phyloP scores from a whole-genome alignment of 1,284 basidiomycete species.

The Apiotrichum veenhuisii region DNA sequence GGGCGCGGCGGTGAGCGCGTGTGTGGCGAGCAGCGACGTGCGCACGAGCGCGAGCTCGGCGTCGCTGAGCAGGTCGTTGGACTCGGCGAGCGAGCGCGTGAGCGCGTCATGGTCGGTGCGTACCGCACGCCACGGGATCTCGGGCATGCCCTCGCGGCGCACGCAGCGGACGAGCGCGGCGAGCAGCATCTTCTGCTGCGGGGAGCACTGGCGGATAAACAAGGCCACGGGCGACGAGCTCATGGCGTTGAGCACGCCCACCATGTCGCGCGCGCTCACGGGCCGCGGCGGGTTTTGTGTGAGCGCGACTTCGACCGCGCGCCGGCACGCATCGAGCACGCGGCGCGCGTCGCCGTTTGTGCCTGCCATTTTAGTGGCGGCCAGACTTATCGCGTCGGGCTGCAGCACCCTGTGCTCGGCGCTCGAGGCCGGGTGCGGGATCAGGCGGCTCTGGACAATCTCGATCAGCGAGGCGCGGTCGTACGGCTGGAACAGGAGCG shows the following conservation, averaged over 20 bases:
- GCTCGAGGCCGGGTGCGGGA: slow-evolving; percentile 52
- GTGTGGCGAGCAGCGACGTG: slow-evolving; percentile 35
- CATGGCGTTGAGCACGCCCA: slow-evolving; percentile 79
- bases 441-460: slow-evolving; percentile 79
- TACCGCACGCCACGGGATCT: slow-evolving; percentile 72
- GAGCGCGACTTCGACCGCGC: slow-evolving; percentile 70
- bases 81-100: slow-evolving; percentile 37
- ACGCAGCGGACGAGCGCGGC: slow-evolving; percentile 79
- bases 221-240: slow-evolving; percentile 84
- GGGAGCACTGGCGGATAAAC: slow-evolving; percentile 71
- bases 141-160: slow-evolving; percentile 77
- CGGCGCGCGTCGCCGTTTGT: slow-evolving; percentile 93
- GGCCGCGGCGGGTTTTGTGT: slow-evolving; percentile 37
- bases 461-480: slow-evolving; percentile 72
- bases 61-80: slow-evolving; percentile 36
- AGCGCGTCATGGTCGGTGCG: slow-evolving; percentile 45
- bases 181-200: slow-evolving; percentile 86
- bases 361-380: slow-evolving; percentile 84
- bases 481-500: slow-evolving; percentile 94
- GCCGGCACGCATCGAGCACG: slow-evolving; percentile 89
- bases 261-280: slow-evolving; percentile 71
- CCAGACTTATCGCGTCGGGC: slow-evolving; percentile 77
- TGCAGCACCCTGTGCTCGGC: slow-evolving; percentile 61
- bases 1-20: slow-evolving; percentile 39
- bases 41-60: slow-evolving; percentile 45